phyloP scores from a whole-genome alignment of 2,329 filamentous ascomycete genomes.

The Ciborinia camelliae region DNA sequence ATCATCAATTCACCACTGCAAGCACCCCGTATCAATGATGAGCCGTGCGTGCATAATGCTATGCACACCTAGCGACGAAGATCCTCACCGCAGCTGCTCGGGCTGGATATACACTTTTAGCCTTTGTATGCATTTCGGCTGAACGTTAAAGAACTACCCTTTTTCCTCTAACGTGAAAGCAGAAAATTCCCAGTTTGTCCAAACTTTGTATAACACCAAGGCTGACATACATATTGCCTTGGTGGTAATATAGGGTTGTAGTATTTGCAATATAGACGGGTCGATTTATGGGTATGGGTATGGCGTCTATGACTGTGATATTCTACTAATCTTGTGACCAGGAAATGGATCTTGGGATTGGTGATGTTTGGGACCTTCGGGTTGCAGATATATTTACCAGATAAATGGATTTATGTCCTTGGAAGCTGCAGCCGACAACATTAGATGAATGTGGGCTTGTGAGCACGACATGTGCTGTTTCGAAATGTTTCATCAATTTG shows the following conservation, averaged over 20 bases:
- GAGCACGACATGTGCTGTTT: constrained; percentile 6
- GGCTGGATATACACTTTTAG: background rate
- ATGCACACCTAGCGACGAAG: background rate
- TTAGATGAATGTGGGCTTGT: background rate
- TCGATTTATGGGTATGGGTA: background rate
- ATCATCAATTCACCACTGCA: background rate
- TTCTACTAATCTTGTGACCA: constrained; percentile 6
- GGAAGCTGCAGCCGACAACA: background rate
- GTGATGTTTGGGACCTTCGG: background rate
- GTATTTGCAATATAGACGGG: background rate
- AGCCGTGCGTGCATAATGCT: background rate
- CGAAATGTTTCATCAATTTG: background rate
- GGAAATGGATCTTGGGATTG: background rate
- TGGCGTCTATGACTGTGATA: background rate
- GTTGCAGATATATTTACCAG: background rate
- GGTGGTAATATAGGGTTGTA: constrained; percentile 5
- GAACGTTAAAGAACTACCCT: background rate
- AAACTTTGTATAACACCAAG: background rate
- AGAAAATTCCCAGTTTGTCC: background rate
- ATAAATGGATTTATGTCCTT: background rate
- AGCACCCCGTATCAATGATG: background rate
- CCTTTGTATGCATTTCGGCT: background rate
- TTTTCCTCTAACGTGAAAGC: too few relatives aligned
- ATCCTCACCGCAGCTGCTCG: background rate
- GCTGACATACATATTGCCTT: constrained; percentile 2